These are phyloP conservation scores for Tolypocladium cylindrosporum DNA, from an alignment of 2,329 filamentous ascomycete genomes.

Conservation along the genomic window DNA sequence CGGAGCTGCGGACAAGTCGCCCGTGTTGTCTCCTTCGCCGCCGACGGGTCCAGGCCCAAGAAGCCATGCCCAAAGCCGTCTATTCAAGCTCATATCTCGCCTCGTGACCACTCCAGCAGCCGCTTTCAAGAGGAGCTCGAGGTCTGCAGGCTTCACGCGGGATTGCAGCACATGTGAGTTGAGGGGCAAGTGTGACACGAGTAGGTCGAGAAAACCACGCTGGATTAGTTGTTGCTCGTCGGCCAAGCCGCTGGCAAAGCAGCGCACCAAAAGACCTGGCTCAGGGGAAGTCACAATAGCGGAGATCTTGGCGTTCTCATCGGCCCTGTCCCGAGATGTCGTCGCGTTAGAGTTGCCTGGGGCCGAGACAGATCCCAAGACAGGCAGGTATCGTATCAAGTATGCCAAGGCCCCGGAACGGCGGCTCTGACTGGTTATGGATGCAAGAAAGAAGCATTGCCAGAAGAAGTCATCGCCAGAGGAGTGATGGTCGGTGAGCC, in stretches of 20 bases:
- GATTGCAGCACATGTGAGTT: slow-evolving; percentile 72
- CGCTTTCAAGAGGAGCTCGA: slow-evolving; percentile 72
- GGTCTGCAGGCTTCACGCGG: slow-evolving; percentile 61
- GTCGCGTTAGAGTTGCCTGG: slow-evolving; percentile 3
- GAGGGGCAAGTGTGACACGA: slow-evolving; percentile 83
- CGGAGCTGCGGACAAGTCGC: slow-evolving; percentile 33
- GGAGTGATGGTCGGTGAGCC: slow-evolving; percentile 40
- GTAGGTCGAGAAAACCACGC: slow-evolving; percentile 82
- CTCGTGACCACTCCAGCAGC: slow-evolving; percentile 81
- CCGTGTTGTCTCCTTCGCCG: slow-evolving; percentile 35
- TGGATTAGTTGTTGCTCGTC: slow-evolving; percentile 90
- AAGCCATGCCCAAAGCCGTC: slow-evolving; percentile 93
- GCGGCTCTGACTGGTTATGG: slow-evolving; percentile 79
- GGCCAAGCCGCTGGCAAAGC: slow-evolving; percentile 79
- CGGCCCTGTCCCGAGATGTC: slow-evolving; percentile 1
- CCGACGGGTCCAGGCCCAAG: slow-evolving; percentile 62
- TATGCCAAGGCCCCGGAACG: slow-evolving; percentile 84
- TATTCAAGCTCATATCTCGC: slow-evolving; percentile 93
- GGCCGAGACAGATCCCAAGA: slow-evolving; percentile 11
- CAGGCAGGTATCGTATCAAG: slow-evolving; percentile 65
- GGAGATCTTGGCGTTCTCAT: slow-evolving; percentile 34
- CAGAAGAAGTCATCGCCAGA: slow-evolving; percentile 83
- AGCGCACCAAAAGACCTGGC: slow-evolving; percentile 79
- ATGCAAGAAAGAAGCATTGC: slow-evolving; percentile 93
- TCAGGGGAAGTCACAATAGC: slow-evolving; percentile 77